Base-by-base conservation (phyloP, 1,284 basidiomycete genomes). In the Puccinia novopanici region DNA sequence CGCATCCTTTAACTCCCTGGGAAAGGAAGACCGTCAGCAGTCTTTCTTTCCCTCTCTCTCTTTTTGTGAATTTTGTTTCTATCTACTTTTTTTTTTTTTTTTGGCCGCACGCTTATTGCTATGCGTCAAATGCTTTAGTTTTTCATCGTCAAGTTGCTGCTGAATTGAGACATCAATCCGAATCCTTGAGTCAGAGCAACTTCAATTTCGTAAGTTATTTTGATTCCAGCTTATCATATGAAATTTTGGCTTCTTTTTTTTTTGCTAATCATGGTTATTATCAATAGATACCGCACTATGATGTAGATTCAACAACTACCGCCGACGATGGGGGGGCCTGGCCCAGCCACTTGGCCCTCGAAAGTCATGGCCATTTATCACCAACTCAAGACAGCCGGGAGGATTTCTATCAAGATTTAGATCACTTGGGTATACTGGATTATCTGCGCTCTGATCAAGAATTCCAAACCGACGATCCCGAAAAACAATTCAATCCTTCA, bases 401-500 rank as follows among this genome's bases (percentile, higher is more conserved):
- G 13, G 67, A 68, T 34, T 68, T 50, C 24, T 45, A 68, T 27
- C 42, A 68, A 27, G 48, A 45, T n/a, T 50, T 68, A 4, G 67
- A 68, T 50, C 67, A 68, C 17, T n/a, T 68, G 15, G 67, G 67
- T 27, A 68, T 68, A 48, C 67, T 68, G 8, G 67, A 68, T 68
- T 50, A 68, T n/a, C n/a, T 68, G 4, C 65, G 65, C 3, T 65
- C 61, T 27, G 65, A 67, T 24, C 67, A 48, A 27, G 67, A 68
- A 45, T 45, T 50, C 42, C 67, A 12, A 19, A n/a, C n/a, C n/a
- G n/a, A 10, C 2, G n/a, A n/a, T 50, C 17, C 22, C 67, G 42
- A 45, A 3, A 40, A 68, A 27, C 42, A 48, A 15, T 50, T 30
- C 42, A 42, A 68, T 30, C 67, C 48, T 8, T 8, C 40, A 13